Base-by-base conservation (phyloP, 2,329 filamentous ascomycete genomes). In the Fusarium hostae region DNA sequence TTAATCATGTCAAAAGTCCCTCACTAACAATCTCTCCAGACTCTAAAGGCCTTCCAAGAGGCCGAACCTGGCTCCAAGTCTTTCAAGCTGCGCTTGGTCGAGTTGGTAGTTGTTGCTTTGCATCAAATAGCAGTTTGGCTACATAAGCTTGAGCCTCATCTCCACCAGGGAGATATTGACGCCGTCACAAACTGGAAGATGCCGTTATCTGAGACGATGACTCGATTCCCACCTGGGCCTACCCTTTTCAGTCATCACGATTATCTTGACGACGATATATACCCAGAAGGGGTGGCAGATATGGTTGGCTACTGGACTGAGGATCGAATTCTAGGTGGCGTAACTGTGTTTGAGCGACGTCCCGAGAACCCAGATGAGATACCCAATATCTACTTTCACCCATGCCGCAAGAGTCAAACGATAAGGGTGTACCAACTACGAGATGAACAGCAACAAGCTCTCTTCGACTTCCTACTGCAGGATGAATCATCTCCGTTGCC, bases 281-380 rank as follows among this genome's bases (percentile, higher is more conserved):
- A 67, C 12, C 66, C 66, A 10, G 68, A 71, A 13, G 58, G 62
- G 0, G 54, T 71, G 0, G 63, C 45, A 0, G 63, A 71, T 9
- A 59, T 71, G 8, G 67, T 68, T 22, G 67, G 67, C 3, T 71
- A 71, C n/a, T 71, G 63, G 67, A 63, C 63, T 5, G 63, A 71
- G 13, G 67, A 71, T n/a, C 59, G 63, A 2, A 55, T 71, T 5
- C 13, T 68, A 1, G 68, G 68, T 5, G 68, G 67, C 2, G 68
- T 71, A 1, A 20, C 35, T 16, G 54, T 68, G 2, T 71, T 71
- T 1, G 59, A 71, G n/a, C 45, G 63, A 1, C 39, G 37, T 9
- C 24, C 59, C 2, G 22, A 58, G 9, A 32, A 52, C 7, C 16
- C 9, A 4, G 28, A 7, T 9, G 34, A 41, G 2, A 24, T 50